These are phyloP conservation scores for Talaromyces amestolkiae DNA, from an alignment of 2,329 filamentous ascomycete genomes.

Conservation along the genomic window DNA sequence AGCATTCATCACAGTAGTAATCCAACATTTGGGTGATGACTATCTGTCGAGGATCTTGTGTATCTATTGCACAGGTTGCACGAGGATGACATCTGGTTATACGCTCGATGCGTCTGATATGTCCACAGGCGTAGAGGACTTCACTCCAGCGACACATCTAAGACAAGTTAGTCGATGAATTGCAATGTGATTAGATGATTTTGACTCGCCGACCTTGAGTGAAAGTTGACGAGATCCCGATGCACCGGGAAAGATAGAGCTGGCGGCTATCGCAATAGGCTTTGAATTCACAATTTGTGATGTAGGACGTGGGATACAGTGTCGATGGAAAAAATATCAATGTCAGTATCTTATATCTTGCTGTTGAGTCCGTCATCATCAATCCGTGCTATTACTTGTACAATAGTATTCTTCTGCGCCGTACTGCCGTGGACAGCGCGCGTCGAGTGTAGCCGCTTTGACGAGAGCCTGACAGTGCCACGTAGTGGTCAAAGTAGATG, in stretches of 20 bases:
- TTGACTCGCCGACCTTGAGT: background rate
- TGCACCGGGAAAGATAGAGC: background rate
- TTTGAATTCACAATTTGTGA: background rate
- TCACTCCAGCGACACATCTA: constrained; percentile 18
- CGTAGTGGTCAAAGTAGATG: background rate
- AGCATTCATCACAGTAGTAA: constrained; percentile 12
- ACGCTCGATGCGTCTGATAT: constrained; percentile 13
- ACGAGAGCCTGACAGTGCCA: background rate
- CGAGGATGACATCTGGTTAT: constrained; percentile 10
- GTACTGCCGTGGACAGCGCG: background rate
- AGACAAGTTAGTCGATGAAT: background rate
- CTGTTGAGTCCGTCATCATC: background rate
- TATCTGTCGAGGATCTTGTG: constrained; percentile 9
- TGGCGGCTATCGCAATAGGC: background rate
- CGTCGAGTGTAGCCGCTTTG: background rate
- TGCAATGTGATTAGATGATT: background rate
- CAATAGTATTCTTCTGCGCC: background rate
- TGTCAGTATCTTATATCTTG: background rate
- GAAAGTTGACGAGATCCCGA: background rate
- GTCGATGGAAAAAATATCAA: too few relatives aligned
- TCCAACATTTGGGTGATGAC: constrained; percentile 13
- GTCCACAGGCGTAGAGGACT: constrained; percentile 12
- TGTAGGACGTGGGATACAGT: background rate
- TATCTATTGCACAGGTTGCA: constrained; percentile 14
- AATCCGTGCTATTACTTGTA: background rate